Evolutionary conservation across 2,329 filamentous ascomycete species (phyloP), one percentile per base, ranked within the genome.

Genomic region (Xylariaceae sp.): DNA sequence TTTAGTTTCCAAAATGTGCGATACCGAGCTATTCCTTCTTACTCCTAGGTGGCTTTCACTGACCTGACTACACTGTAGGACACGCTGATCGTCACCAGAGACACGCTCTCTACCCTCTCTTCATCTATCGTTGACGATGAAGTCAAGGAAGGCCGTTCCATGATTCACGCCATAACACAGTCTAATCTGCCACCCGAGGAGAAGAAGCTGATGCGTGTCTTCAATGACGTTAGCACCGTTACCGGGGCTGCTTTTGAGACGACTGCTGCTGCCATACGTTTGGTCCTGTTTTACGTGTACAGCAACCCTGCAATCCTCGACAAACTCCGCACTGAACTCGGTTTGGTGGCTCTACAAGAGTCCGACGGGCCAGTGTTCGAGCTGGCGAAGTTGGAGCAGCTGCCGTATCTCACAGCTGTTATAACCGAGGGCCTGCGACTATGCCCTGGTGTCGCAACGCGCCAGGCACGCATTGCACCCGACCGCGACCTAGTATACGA

Each of bases 381-480:
- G n/a, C n/a, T n/a, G n/a, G n/a, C n/a, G n/a, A n/a, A n/a, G n/a
- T n/a, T n/a, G n/a, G 59, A 64, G 32, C 50, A 61, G 44, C 56
- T 73, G 7, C 67, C 67, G 0, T 80, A 79, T 57, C 69, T 81
- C 4, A 71, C 73, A 6, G 75, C 78, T 0, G 73, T 78, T 0
- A 65, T 81, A 14, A 75, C 70, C 29, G 79, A 82, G 61, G 72
- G 75, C 1, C 67, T 80, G 62, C 73, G 80, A 1, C 54, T 81
- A 0, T 74, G 78, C 46, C 75, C 77, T 1, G 73, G 44, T 9
- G 63, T 78, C 4, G 74, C 70, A 2, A 71, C 77, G 21, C 65
- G 75, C 0, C 65, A 77, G 3, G 73, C 77, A 42, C 76, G 80
- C 1, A 63, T 77, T 3, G 74, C 78, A 0, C 75, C 76, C 1